A percentile compares a stretch with the other conserved stretches of the same genome.
Conservation (phyloP, 768 basidiomycete species). For the Termitomyces sp. region DNA sequence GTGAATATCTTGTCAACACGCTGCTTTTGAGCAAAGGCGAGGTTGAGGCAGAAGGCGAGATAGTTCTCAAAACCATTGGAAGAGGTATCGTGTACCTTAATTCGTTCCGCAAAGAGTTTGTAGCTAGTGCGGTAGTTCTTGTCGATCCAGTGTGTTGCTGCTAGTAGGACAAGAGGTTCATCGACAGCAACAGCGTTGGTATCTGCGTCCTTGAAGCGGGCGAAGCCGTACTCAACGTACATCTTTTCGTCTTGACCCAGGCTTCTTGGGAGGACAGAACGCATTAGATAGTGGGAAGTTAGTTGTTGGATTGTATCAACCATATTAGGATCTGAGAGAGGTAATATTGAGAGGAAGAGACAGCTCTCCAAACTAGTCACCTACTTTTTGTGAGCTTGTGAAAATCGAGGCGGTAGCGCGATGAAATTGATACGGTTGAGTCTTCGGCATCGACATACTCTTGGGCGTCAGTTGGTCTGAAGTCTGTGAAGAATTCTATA, state of each 20-base stretch:
- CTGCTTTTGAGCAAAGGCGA: conserved; percentile 32
- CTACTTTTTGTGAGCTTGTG: conserved; percentile 41
- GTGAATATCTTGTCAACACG: conserved; percentile 35
- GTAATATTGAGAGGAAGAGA: neutral
- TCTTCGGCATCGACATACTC: conserved; percentile 30
- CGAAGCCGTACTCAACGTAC: conserved; percentile 45
- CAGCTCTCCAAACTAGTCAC: conserved; percentile 9
- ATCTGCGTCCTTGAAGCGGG: conserved; percentile 39
- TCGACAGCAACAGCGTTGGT: conserved; percentile 38
- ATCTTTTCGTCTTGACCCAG: conserved; percentile 39
- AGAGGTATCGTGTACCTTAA: conserved; percentile 26
- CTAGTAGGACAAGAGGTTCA: conserved; percentile 44
- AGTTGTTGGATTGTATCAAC: conserved; percentile 36
- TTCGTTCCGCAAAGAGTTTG: conserved; percentile 37
- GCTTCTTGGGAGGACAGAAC: conserved; percentile 33
- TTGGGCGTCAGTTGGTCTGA: conserved; percentile 37
- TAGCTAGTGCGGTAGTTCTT: conserved; percentile 33
- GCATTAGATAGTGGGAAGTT: conserved; percentile 40
- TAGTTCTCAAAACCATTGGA: conserved; percentile 49
- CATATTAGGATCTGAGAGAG: conserved; percentile 33
- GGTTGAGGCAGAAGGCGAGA: conserved; percentile 39
- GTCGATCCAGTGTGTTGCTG: conserved; percentile 42
- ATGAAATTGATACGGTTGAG: conserved; percentile 28
- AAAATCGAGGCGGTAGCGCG: conserved; percentile 39
- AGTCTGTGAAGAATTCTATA: conserved; percentile 38